Evolutionary conservation across 2,329 filamentous ascomycete genomes (phyloP).

Genomic region (Leptographium wingfieldii): DNA sequence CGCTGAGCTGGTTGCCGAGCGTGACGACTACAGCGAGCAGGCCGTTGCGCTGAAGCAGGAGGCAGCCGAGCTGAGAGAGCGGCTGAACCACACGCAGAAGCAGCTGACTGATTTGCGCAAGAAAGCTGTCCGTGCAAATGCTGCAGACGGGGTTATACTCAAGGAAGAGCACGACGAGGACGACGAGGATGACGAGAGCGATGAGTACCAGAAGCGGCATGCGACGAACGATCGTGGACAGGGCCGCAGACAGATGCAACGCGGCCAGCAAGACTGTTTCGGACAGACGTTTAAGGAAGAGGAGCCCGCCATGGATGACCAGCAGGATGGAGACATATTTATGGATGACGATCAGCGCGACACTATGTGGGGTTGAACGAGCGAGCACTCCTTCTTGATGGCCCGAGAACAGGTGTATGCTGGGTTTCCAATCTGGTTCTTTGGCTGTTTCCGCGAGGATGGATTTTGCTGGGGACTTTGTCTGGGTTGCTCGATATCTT

Average conservation of each 20-base stretch:
- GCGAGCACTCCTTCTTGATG: too few species aligned
- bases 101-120: not conserved
- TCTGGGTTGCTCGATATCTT: too few species aligned
- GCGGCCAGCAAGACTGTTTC: too few species aligned
- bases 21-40: not conserved
- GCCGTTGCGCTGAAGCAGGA: not conserved
- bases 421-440: too few species aligned
- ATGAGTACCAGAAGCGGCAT: not conserved
- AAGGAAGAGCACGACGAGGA: not conserved
- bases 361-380: not conserved
- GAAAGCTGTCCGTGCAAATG: not conserved
- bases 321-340: not conserved
- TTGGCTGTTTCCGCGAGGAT: too few species aligned
- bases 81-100: not conserved
- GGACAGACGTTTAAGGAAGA: not conserved
- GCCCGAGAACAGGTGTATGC: too few species aligned
- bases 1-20: slow-evolving; percentile 2
- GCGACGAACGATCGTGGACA: too few species aligned
- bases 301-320: not conserved
- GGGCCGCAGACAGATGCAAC: too few species aligned
- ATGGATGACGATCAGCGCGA: not conserved
- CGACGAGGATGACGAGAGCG: not conserved
- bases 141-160: too few species aligned
- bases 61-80: not conserved
- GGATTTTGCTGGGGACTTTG: too few species aligned